These are phyloP conservation scores for Articulospora tetracladia DNA, from an alignment of 495 filamentous ascomycete species.

Conservation along the genomic window DNA sequence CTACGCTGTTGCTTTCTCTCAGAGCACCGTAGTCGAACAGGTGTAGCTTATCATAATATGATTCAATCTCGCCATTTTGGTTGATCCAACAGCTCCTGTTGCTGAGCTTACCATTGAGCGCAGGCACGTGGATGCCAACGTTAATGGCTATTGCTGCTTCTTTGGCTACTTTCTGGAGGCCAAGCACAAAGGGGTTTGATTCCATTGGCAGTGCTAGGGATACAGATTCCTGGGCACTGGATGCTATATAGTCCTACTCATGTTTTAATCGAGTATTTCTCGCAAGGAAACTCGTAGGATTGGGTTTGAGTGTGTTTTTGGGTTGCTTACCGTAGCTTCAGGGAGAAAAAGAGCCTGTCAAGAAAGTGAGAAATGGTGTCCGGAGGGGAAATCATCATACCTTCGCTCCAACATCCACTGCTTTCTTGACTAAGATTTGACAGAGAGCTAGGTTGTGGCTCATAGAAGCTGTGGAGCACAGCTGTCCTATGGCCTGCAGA, in stretches of 20 bases:
- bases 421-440: slow-evolving; percentile 64
- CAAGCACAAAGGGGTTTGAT: slow-evolving; percentile 60
- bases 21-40: slow-evolving; percentile 72
- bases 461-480: slow-evolving; percentile 80
- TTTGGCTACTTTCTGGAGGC: slow-evolving; percentile 63
- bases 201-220: slow-evolving; percentile 57
- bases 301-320: background rate
- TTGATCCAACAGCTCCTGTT: slow-evolving; percentile 71
- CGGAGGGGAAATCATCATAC: slow-evolving; percentile 35
- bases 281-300: background rate
- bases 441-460: slow-evolving; percentile 75
- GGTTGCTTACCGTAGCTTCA: slow-evolving; percentile 61
- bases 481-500: slow-evolving; percentile 77
- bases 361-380: background rate
- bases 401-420: slow-evolving; percentile 71
- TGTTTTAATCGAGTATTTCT: background rate
- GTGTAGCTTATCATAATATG: slow-evolving; percentile 75
- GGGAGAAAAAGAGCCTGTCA: slow-evolving; percentile 81
- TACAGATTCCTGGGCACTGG: slow-evolving; percentile 59
- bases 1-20: slow-evolving; percentile 61
- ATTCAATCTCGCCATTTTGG: slow-evolving; percentile 53
- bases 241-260: slow-evolving; percentile 66
- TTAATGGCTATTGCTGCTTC: slow-evolving; percentile 64
- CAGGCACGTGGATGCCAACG: slow-evolving; percentile 83
- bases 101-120: slow-evolving; percentile 50